These are phyloP conservation scores for Termitomyces sp. DNA, from an alignment of 768 basidiomycete species.

Conservation along the genomic window DNA sequence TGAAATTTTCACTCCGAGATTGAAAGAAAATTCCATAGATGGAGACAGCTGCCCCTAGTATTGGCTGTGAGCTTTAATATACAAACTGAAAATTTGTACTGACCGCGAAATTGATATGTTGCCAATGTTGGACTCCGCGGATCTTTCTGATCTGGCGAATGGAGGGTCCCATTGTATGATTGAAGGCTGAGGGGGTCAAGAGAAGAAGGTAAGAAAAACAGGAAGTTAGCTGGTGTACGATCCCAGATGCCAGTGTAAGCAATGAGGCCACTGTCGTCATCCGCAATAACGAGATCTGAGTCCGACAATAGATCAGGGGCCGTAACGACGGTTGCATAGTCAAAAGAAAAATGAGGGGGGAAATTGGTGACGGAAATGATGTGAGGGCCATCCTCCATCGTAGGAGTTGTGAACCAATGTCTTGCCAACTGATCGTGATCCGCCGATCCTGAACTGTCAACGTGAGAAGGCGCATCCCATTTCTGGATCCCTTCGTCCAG, in stretches of 20 bases:
- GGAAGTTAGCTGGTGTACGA: too few relatives aligned
- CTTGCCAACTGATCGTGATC: neutral
- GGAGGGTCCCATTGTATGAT: too few relatives aligned
- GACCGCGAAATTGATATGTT: neutral
- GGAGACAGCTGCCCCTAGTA: neutral
- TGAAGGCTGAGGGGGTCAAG: neutral
- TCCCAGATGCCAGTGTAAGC: neutral
- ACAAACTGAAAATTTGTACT: neutral
- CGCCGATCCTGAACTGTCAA: neutral
- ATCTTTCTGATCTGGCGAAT: too few relatives aligned
- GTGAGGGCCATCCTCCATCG: neutral
- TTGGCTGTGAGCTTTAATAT: neutral
- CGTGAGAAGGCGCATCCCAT: neutral
- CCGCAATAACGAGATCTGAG: neutral
- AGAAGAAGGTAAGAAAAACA: neutral
- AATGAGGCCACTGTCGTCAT: neutral
- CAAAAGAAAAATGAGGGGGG: neutral
- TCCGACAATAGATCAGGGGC: neutral
- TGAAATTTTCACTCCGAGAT: neutral
- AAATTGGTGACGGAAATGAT: neutral
- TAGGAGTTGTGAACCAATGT: neutral
- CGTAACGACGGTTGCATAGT: neutral
- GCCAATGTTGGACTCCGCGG: too few relatives aligned
- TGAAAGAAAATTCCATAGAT: neutral
- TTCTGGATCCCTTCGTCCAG: neutral